Base-by-base conservation (phyloP, 2,329 filamentous ascomycete species). In the Scedosporium boydii region DNA sequence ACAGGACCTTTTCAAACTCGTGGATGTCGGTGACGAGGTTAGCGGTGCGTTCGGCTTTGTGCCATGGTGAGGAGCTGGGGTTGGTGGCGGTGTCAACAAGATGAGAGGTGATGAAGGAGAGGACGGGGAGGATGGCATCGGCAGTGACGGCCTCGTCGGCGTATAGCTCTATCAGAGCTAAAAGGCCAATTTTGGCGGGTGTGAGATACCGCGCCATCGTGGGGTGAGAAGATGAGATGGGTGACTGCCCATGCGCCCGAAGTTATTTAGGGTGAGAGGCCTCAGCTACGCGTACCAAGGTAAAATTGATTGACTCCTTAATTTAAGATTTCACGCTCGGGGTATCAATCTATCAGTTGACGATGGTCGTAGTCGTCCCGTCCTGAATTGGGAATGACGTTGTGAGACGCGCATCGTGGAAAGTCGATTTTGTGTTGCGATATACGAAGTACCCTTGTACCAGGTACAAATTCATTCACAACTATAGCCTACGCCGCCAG, bases 81-180 rank as follows among this genome's bases (percentile, higher is more conserved):
- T 68, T 74, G n/a, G 70, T 65, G 3, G 69, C 63, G n/a, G 63
- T 69, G 72, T 85, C 81, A 62, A 89, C 79, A 42, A 93, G 76
- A 67, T 91, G 85, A 57, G 85, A 85, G 62, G 91, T 82, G 65
- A 96, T 80, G 76, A 96, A 95, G 51, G 89, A 89, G 21, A 96
- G 81, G 38, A 96, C 80, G 14, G 89, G 82, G 53, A 93, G 82
- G 26, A 87, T 86, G n/a, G 88, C 86, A 59, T 83, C 80, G 64
- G 83, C 86, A 2, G 89, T 87, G 16, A 93, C 82, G 2, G 81
- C 78, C 23, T 86, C 86, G 66, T 89, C 86, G 44, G 85, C 85
- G 74, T 99, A 98, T 61, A 97, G 81, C 68, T 91, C 85, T 60
- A 95, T 83, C 61, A 99, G 83, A 62, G 86, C 85, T 62, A 98